Percentiles rank a stretch among this genome's conserved stretches.
Conservation (phyloP, 768 basidiomycete genomes). For the Boletus speciosus region DNA sequence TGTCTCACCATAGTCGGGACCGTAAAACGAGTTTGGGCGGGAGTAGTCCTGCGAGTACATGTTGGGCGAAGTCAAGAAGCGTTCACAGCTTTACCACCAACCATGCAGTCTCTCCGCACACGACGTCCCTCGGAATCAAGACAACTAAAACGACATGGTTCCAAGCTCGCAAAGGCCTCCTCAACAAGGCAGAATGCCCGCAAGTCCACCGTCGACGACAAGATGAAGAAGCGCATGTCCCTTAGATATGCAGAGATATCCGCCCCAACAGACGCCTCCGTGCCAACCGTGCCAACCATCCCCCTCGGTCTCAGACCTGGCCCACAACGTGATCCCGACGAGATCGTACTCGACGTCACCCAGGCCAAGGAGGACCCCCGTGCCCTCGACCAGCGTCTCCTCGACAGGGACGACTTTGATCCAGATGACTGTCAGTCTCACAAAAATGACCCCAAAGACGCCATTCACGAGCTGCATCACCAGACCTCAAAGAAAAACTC, state of each 20-base stretch:
- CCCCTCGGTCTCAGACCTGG: constrained; percentile 43
- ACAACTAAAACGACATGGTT: constrained; percentile 30
- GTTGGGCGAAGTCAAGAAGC: constrained; percentile 14
- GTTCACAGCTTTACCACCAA: constrained; percentile 12
- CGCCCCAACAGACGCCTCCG: constrained; percentile 52
- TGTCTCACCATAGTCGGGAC: constrained; percentile 19
- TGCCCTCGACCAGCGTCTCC: constrained; percentile 50
- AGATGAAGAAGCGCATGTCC: constrained; percentile 95
- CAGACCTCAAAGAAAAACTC: constrained; percentile 78
- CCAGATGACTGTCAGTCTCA: constrained; percentile 76
- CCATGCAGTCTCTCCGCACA: constrained; percentile 56
- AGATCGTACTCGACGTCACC: constrained; percentile 43
- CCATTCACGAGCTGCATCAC: constrained; percentile 4
- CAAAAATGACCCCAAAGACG: neutral
- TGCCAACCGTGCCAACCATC: constrained; percentile 59
- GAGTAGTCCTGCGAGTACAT: constrained; percentile 35
- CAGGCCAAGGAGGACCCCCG: constrained; percentile 54
- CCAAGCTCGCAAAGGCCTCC: constrained; percentile 29
- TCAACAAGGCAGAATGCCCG: constrained; percentile 41
- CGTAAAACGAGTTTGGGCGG: constrained; percentile 36
- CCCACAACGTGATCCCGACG: constrained; percentile 40
- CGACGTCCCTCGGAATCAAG: constrained; percentile 47
- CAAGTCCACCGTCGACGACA: constrained; percentile 66
- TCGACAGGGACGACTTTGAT: constrained; percentile 82
- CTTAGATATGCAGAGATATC: constrained; percentile 89